These are phyloP conservation scores for Hygrophorus russula DNA, from an alignment of 768 basidiomycete genomes.

Conservation along the genomic window DNA sequence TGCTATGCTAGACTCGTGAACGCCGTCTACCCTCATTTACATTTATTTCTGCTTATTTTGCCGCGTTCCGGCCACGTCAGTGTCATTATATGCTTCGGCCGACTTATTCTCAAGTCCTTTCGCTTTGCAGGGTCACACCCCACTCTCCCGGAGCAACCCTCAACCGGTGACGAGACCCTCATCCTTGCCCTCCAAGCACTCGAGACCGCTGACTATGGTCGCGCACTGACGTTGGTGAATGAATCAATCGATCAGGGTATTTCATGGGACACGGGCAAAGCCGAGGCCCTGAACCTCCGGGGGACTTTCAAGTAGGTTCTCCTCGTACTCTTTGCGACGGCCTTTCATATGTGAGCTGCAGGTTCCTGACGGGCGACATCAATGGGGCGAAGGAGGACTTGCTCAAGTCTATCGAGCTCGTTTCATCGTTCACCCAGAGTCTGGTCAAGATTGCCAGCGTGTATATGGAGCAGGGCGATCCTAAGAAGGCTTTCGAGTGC, in stretches of 20 bases:
- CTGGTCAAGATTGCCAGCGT: slow-evolving; percentile 96
- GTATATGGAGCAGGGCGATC: slow-evolving; percentile 89
- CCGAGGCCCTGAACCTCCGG: slow-evolving; percentile 84
- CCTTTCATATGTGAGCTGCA: slow-evolving; percentile 15
- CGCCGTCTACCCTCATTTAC: slow-evolving; percentile 79
- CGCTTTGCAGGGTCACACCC: slow-evolving; percentile 46
- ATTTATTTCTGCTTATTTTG: slow-evolving; percentile 92
- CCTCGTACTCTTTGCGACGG: not conserved
- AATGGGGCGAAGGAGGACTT: slow-evolving; percentile 76
- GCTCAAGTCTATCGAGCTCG: slow-evolving; percentile 58
- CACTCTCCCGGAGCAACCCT: slow-evolving; percentile 58
- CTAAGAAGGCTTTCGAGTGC: slow-evolving; percentile 73
- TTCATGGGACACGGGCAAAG: slow-evolving; percentile 61
- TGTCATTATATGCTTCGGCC: slow-evolving; percentile 6
- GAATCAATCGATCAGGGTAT: slow-evolving; percentile 85
- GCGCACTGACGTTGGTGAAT: slow-evolving; percentile 68
- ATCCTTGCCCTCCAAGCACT: slow-evolving; percentile 75
- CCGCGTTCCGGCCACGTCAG: slow-evolving; percentile 88
- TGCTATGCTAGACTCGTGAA: slow-evolving; percentile 47
- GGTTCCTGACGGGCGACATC: slow-evolving; percentile 84
- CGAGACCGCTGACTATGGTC: slow-evolving; percentile 72
- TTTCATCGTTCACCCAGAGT: slow-evolving; percentile 68
- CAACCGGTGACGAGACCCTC: slow-evolving; percentile 77
- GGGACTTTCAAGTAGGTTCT: slow-evolving; percentile 88
- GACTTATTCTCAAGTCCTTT: slow-evolving; percentile 1